phyloP scores from a whole-genome alignment of 768 basidiomycete genomes.

The Amanita phalloides region DNA sequence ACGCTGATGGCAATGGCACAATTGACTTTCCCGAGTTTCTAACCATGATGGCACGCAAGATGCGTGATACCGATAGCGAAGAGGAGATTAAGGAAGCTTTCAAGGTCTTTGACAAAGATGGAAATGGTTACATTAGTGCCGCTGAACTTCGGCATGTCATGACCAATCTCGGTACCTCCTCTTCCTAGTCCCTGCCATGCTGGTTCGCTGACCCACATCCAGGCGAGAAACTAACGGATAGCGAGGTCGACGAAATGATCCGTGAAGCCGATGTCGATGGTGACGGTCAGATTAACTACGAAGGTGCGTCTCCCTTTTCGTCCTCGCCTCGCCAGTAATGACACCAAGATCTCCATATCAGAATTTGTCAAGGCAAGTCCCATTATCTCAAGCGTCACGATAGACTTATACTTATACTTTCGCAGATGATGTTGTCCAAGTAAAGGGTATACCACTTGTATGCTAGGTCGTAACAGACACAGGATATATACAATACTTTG shows the following conservation, averaged over 20 bases:
- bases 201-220: not conserved
- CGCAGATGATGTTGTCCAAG: constrained; percentile 24
- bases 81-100: constrained; percentile 8
- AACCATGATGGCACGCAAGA: constrained; percentile 8
- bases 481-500: no score
- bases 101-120: constrained; percentile 17
- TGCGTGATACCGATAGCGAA: constrained; percentile 8
- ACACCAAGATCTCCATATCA: constrained; percentile 6
- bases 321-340: not conserved
- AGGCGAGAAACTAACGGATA: constrained; percentile 22
- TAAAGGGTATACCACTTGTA: constrained; percentile 5
- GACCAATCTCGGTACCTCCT: constrained; percentile 16
- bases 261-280: constrained; percentile 35
- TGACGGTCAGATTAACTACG: constrained; percentile 70
- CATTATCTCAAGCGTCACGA: not conserved
- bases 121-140: constrained; percentile 16
- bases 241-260: constrained; percentile 23
- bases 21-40: constrained; percentile 8
- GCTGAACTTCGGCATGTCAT: constrained; percentile 18
- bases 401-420: not conserved
- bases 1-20: constrained; percentile 8
- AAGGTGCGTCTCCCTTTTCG: constrained; percentile 29
- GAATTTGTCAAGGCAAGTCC: constrained; percentile 20
- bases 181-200: not conserved
- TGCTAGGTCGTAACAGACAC: not conserved